Conservation (phyloP, 1,284 basidiomycete genomes). For the Mycena sp. region DNA sequence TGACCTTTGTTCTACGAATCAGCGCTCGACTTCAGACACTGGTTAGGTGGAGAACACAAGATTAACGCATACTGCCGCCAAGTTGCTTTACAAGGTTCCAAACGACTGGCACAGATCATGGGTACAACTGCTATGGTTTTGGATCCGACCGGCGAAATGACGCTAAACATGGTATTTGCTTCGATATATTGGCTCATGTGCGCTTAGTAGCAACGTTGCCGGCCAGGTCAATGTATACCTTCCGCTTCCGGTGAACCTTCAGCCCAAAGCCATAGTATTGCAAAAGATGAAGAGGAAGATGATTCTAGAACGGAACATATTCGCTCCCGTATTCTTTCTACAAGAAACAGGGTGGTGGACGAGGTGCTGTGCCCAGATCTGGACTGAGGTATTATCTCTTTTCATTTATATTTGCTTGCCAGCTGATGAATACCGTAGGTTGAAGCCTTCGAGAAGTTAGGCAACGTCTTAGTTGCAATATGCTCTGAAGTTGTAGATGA, state of each 20-base stretch:
- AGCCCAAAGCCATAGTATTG: conserved; percentile 42
- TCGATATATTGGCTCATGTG: background rate
- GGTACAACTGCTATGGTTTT: conserved; percentile 66
- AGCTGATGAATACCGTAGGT: conserved; percentile 45
- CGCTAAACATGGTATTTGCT: conserved; percentile 76
- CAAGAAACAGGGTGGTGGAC: conserved; percentile 72
- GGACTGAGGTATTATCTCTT: conserved; percentile 65
- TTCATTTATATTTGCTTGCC: background rate
- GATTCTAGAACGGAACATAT: conserved; percentile 54
- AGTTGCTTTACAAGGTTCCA: conserved; percentile 78
- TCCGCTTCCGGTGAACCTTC: conserved; percentile 54
- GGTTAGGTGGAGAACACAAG: conserved; percentile 85
- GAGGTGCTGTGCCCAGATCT: conserved; percentile 77
- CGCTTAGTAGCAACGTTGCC: background rate
- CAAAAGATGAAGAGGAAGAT: conserved; percentile 47
- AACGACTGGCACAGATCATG: conserved; percentile 68
- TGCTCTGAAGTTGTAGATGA: conserved; percentile 46
- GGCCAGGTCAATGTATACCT: conserved; percentile 63
- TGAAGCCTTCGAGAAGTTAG: conserved; percentile 63
- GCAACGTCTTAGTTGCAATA: conserved; percentile 48
- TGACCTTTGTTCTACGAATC: background rate
- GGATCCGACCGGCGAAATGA: conserved; percentile 59
- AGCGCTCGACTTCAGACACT: conserved; percentile 83
- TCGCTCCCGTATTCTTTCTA: conserved; percentile 58
- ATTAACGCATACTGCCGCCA: conserved; percentile 82